phyloP scores from a whole-genome alignment of 441 rosid genomes.

The Pelargonium fulgidum region DNA sequence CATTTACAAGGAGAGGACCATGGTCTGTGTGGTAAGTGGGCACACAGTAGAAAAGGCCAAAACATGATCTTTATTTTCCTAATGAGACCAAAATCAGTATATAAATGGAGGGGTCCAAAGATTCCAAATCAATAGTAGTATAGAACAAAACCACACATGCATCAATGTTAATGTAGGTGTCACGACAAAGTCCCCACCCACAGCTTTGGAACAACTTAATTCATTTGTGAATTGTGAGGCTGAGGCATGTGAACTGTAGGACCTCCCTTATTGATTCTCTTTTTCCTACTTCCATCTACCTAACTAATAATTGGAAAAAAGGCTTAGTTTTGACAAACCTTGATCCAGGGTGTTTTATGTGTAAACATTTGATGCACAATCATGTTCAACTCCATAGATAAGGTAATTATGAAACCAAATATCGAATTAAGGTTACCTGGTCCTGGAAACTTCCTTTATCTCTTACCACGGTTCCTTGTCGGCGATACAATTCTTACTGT shows the following conservation, averaged over 20 bases:
- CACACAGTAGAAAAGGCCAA: too few relatives aligned
- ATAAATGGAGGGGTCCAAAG: too few relatives aligned
- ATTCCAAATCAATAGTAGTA: too few relatives aligned
- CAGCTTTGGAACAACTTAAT: constrained; percentile 15
- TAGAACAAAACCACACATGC: too few relatives aligned
- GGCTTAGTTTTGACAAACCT: constrained; percentile 15
- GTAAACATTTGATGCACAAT: background rate
- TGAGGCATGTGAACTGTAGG: constrained; percentile 23
- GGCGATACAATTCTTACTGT: background rate
- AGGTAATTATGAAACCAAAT: too few relatives aligned
- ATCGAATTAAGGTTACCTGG: too few relatives aligned
- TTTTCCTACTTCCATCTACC: background rate
- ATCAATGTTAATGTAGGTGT: background rate
- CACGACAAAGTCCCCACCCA: constrained; percentile 23
- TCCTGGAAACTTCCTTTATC: background rate
- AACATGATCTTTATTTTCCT: too few relatives aligned
- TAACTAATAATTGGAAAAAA: constrained; percentile 2
- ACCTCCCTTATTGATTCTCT: constrained; percentile 6
- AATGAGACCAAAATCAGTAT: too few relatives aligned
- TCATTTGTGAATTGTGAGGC: too few relatives aligned
- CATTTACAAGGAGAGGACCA: too few relatives aligned
- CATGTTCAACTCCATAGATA: background rate
- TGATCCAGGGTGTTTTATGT: constrained; percentile 4
- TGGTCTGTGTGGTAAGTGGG: too few relatives aligned
- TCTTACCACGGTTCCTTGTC: background rate